Base-by-base conservation (phyloP, 2,329 filamentous ascomycete species). In the Pseudogymnoascus sp. region DNA sequence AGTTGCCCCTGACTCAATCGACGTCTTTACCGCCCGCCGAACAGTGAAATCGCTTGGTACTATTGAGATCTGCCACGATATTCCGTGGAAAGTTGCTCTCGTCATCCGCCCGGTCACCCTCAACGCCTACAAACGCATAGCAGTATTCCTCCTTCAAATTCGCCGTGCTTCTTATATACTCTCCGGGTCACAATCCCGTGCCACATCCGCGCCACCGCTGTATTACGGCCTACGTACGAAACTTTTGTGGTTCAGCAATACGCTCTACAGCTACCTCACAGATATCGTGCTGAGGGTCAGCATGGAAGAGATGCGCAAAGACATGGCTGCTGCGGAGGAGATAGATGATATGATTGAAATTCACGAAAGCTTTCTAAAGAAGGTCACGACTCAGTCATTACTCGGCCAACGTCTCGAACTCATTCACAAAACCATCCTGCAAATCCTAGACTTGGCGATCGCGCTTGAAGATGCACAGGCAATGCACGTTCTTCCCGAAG, bases 341-440 rank as follows among this genome's bases (percentile, higher is more conserved):
- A 84, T 97, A 8, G 91, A 97, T 70, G 82, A 82, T 25, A 95
- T 97, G 89, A 86, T 92, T 25, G 74, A 74, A 1, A 79, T 86
- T 0, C 92, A 96, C 70, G 75, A 81, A 4, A 71, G 73, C 0
- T 93, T 88, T 68, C 76, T 88, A 47, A 79, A 78, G 47, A 80
- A 80, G 1, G 75, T 94, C 9, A 77, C 86, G 61, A 81, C 85
- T 33, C 86, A 90, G 65, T 84, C 88, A 8, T 82, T 94, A 22
- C 80, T 95, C 0, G 85, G 87, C 0, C 75, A 79, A 14, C 87
- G 86, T 60, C 75, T 96, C 3, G 78, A 80, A 14, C 86, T 88
- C 0, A 88, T 97, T 36, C 81, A 85, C 61, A 83, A 89, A 62
- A 85, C 85, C 12, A 82, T 96, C 16, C 77, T 93, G n/a, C 84